Conservation (phyloP, 352 stramenopile genomes). For the Phytopythium mirpurense region DNA sequence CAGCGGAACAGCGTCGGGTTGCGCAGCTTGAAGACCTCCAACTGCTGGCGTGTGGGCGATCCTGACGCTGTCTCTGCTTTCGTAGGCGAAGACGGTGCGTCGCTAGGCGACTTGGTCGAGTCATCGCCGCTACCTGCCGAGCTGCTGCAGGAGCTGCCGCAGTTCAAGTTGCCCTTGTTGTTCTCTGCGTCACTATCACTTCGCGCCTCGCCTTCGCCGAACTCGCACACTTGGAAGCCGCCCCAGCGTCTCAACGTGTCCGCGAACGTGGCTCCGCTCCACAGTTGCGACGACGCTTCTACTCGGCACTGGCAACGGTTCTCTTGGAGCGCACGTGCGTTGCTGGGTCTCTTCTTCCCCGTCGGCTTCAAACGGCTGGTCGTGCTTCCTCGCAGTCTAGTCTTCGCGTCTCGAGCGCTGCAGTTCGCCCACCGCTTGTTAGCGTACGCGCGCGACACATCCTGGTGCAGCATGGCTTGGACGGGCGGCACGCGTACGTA, state of each 20-base stretch:
- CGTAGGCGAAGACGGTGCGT: background rate
- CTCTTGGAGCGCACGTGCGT: constrained; percentile 7
- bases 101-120: background rate
- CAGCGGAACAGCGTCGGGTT: constrained; percentile 66
- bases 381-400: constrained; percentile 20
- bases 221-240: constrained; percentile 40
- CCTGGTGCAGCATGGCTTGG: constrained; percentile 43
- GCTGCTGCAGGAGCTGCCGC: constrained; percentile 22
- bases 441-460: constrained; percentile 46
- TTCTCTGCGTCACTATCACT: background rate
- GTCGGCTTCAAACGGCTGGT: too few relatives aligned
- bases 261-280: constrained; percentile 49
- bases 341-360: background rate
- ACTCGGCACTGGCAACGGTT: constrained; percentile 12
- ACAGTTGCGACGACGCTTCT: constrained; percentile 35
- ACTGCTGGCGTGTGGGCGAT: constrained; percentile 1
- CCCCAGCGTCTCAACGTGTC: constrained; percentile 52
- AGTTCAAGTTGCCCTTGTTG: too few relatives aligned
- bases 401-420: constrained; percentile 15
- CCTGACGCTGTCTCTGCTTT: background rate
- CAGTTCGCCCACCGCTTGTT: constrained; percentile 47
- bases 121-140: constrained; percentile 6
- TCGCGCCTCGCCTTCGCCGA: constrained; percentile 28
- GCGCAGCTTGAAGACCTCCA: constrained; percentile 40
- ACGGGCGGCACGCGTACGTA: constrained; percentile 62